phyloP scores from a whole-genome alignment of 306 rosid species.

The Vigna nakashimae region DNA sequence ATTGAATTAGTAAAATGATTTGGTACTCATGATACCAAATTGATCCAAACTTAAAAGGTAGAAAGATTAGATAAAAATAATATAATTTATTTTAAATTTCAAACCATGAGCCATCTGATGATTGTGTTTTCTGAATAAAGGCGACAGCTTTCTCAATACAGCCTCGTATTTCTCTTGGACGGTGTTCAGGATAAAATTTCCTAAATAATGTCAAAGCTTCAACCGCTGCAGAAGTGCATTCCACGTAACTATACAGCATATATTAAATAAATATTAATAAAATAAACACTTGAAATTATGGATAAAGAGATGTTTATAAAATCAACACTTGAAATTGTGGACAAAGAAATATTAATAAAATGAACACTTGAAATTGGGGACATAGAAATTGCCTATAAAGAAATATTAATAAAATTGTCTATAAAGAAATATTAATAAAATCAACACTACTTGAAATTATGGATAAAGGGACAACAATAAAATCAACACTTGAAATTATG shows the following conservation, averaged over 20 bases:
- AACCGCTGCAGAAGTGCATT: conserved; percentile 88
- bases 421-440: no score
- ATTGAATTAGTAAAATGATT: no score
- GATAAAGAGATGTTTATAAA: neutral
- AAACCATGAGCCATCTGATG: conserved; percentile 89
- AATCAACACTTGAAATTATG: no score
- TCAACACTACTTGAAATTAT: no score
- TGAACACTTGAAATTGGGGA: no score
- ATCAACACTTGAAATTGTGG: conserved; percentile 24
- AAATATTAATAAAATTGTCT: no score
- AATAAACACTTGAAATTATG: no score
- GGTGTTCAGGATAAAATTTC: conserved; percentile 69
- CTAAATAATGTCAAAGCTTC: conserved; percentile 72
- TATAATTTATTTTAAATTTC: conserved; percentile 3
- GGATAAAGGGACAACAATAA: no score
- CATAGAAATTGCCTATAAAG: no score
- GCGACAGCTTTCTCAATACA: conserved; percentile 62
- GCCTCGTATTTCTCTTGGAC: conserved; percentile 62
- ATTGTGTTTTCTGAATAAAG: conserved; percentile 68
- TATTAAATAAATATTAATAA: conserved; percentile 3
- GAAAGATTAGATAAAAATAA: no score
- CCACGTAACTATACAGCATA: conserved; percentile 72
- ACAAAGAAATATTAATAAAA: neutral
- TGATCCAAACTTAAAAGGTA: no score
- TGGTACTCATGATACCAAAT: no score